Percentiles rank a stretch among this genome's conserved stretches.
These are phyloP conservation scores for Amanita pallidorosea DNA, from an alignment of 768 basidiomycete species.

Conservation along the genomic window DNA sequence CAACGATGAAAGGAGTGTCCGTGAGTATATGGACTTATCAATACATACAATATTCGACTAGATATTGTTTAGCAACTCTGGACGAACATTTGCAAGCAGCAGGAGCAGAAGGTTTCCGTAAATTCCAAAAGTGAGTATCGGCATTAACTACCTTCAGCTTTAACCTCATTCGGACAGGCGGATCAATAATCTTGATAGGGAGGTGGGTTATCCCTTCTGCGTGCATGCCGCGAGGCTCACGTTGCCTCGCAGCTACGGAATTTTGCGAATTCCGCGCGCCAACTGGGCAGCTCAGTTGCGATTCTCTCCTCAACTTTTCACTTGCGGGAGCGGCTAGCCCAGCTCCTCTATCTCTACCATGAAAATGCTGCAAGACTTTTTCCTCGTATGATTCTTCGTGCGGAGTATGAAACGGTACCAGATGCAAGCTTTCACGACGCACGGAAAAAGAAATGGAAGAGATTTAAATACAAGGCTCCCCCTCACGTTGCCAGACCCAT, in stretches of 20 bases:
- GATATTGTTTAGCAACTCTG: constrained; percentile 34
- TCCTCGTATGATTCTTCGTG: constrained; percentile 46
- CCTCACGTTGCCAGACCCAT: constrained; percentile 43
- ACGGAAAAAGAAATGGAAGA: constrained; percentile 20
- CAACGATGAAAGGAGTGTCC: constrained; percentile 56
- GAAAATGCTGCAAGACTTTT: constrained; percentile 74
- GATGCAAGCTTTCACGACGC: constrained; percentile 19
- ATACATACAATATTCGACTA: not conserved
- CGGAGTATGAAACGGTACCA: constrained; percentile 24
- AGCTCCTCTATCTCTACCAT: constrained; percentile 59
- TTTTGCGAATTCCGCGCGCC: constrained; percentile 67
- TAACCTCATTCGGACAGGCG: constrained; percentile 24
- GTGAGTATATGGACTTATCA: constrained; percentile 30
- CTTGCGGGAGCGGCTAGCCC: constrained; percentile 58
- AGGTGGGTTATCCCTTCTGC: constrained; percentile 24
- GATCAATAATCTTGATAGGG: constrained; percentile 53
- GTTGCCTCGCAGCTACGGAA: constrained; percentile 45
- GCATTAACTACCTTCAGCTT: constrained; percentile 1
- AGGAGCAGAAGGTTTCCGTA: constrained; percentile 55
- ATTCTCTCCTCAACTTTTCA: constrained; percentile 67
- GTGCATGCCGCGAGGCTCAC: constrained; percentile 2
- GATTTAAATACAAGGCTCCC: constrained; percentile 25
- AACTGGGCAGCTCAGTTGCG: constrained; percentile 67
- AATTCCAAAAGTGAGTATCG: constrained; percentile 43
- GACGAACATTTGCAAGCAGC: constrained; percentile 61